A percentile compares a stretch with the other conserved stretches of the same genome.
phyloP scores from a whole-genome alignment of 306 rosid genomes.

The Clitoria ternatea region DNA sequence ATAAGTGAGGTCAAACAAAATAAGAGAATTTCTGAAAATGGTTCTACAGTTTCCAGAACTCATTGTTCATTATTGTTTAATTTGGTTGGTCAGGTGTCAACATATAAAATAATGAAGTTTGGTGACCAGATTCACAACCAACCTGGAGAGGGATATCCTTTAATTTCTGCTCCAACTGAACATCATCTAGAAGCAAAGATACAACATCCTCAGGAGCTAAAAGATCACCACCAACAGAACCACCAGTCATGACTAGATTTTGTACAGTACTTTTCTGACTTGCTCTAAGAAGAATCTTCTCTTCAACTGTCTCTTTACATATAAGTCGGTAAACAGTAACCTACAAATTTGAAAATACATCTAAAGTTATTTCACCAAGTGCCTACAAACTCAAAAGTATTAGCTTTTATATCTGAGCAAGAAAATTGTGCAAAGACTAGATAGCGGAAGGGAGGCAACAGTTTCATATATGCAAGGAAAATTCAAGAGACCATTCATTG shows the following conservation, averaged over 20 bases:
- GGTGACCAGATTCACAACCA: constrained; percentile 26
- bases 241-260: constrained; percentile 99
- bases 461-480: constrained; percentile 10
- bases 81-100: constrained; percentile 7
- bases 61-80: neutral
- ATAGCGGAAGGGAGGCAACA: neutral
- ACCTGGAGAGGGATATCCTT: constrained; percentile 84
- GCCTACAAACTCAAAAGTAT: neutral
- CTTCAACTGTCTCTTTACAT: constrained; percentile 98
- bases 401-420: constrained; percentile 13
- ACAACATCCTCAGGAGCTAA: constrained; percentile 98
- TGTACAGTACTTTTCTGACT: constrained; percentile 97
- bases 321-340: constrained; percentile 96
- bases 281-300: constrained; percentile 95
- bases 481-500: neutral
- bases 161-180: constrained; percentile 89
- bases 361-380: neutral
- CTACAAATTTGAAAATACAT: constrained; percentile 36
- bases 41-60: constrained; percentile 14
- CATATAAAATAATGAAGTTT: constrained; percentile 17
- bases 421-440: constrained; percentile 16
- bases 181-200: constrained; percentile 92
- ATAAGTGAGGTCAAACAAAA: constrained; percentile 9
- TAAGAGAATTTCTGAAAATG: constrained; percentile 3
- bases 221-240: constrained; percentile 95